These are phyloP conservation scores for Candida gorgasii DNA, from an alignment of 805 yeast species.

Conservation along the genomic window DNA sequence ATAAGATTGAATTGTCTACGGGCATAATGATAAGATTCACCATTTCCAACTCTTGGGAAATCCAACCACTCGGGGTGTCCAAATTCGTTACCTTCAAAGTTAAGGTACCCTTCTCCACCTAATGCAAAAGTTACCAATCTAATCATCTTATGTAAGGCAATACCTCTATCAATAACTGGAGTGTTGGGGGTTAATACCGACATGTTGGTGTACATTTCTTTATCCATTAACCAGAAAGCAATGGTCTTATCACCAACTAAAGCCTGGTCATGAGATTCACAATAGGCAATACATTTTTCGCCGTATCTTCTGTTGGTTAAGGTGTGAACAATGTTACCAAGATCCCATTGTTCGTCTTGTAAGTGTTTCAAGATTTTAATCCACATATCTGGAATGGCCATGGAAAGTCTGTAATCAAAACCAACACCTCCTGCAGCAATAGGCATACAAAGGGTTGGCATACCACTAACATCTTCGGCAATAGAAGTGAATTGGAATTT, in stretches of 20 bases:
- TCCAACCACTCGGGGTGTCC: constrained; percentile 99
- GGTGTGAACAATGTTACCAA: constrained; percentile 76
- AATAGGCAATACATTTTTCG: constrained; percentile 87
- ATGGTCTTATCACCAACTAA: constrained; percentile 94
- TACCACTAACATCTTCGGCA: constrained; percentile 97
- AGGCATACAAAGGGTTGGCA: constrained; percentile 90
- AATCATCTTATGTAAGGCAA: constrained; percentile 88
- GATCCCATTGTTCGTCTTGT: constrained; percentile 87
- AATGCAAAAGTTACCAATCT: constrained; percentile 81
- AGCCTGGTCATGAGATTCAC: constrained; percentile 97
- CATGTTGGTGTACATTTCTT: constrained; percentile 97
- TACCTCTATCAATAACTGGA: constrained; percentile 82
- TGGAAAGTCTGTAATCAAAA: constrained; percentile 87
- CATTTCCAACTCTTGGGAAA: constrained; percentile 89
- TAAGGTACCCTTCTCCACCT: constrained; percentile 97
- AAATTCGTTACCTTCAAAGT: constrained; percentile 96
- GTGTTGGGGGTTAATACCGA: constrained; percentile 71
- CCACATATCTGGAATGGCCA: constrained; percentile 99
- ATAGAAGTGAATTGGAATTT: constrained; percentile 61
- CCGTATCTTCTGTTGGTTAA: constrained; percentile 85
- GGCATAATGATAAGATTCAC: constrained; percentile 88
- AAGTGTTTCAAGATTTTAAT: constrained; percentile 85
- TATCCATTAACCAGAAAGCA: constrained; percentile 98
- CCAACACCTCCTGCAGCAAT: constrained; percentile 83
- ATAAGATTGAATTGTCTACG: constrained; percentile 90